phyloP scores from a whole-genome alignment of 1,284 basidiomycete species.

The Athelia psychrophila region DNA sequence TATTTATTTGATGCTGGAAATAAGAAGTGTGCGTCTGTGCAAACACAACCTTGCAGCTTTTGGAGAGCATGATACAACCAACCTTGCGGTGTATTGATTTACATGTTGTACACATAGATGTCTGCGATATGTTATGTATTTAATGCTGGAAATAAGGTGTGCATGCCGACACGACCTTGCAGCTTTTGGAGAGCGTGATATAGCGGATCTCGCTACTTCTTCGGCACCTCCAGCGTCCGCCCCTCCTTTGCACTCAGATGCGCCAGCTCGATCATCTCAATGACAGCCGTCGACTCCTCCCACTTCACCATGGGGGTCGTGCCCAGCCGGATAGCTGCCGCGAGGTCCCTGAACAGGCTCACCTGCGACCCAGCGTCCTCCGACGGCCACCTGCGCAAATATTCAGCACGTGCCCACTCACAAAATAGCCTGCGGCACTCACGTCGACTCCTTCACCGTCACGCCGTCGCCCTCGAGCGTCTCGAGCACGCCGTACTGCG shows the following conservation, averaged over 20 bases:
- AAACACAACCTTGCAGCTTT: no score
- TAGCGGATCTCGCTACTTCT: background rate
- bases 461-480: constrained; percentile 44
- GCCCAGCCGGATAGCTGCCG: constrained; percentile 53
- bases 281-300: constrained; percentile 63
- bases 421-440: constrained; percentile 16
- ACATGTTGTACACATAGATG: no score
- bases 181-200: no score
- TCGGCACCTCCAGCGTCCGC: constrained; percentile 36
- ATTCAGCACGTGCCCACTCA: background rate
- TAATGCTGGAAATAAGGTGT: no score
- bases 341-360: constrained; percentile 64
- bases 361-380: constrained; percentile 56
- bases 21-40: no score
- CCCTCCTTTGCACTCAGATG: constrained; percentile 62
- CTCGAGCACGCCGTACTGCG: constrained; percentile 58
- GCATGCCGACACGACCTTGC: no score
- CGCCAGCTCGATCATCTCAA: constrained; percentile 74
- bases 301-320: constrained; percentile 62
- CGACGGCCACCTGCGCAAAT: constrained; percentile 58
- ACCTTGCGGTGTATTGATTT: no score
- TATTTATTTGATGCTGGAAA: no score
- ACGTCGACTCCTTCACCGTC: constrained; percentile 48
- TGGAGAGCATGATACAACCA: no score
- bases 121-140: no score